phyloP scores from a whole-genome alignment of 2,329 filamentous ascomycete genomes.

The Colletotrichum gloeosporioides region DNA sequence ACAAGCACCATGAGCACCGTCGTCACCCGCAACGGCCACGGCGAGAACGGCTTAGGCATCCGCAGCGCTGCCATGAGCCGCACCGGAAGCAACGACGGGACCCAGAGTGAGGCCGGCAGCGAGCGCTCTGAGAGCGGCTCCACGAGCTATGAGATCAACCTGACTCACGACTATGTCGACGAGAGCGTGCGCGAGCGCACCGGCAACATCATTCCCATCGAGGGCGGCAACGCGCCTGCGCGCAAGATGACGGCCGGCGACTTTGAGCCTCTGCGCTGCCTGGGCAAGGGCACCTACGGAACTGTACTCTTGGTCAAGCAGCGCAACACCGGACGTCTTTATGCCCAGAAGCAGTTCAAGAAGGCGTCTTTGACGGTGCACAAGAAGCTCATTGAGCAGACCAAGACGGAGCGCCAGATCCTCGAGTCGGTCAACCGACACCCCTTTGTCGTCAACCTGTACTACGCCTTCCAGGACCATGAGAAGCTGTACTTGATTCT shows the following conservation, averaged over 20 bases:
- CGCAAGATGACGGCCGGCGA: conserved; percentile 92
- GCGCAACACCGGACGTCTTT: conserved; percentile 83
- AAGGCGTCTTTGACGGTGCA: conserved; percentile 95
- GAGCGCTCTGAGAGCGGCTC: conserved; percentile 69
- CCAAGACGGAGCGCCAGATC: conserved; percentile 94
- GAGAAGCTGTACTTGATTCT: conserved; percentile 97
- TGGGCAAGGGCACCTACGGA: conserved; percentile 95
- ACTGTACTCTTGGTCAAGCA: conserved; percentile 95
- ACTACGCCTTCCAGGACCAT: conserved; percentile 97
- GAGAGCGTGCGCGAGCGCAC: conserved; percentile 57
- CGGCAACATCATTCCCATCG: conserved; percentile 50
- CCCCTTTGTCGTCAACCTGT: conserved; percentile 97
- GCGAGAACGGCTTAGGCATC: conserved; percentile 38
- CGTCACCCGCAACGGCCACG: conserved; percentile 55
- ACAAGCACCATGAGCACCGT: conserved; percentile 61
- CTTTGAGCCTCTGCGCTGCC: conserved; percentile 88
- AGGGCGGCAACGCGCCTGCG: conserved; percentile 58
- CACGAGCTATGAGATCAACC: conserved; percentile 83
- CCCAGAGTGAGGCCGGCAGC: conserved; percentile 57
- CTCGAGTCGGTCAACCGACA: conserved; percentile 96
- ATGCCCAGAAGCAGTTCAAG: conserved; percentile 98
- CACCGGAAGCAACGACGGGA: conserved; percentile 60
- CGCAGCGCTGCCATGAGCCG: conserved; percentile 63
- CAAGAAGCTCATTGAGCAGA: conserved; percentile 95
- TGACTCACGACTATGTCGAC: conserved; percentile 87